These are phyloP conservation scores for Acrodontium crateriforme DNA, from an alignment of 2,329 filamentous ascomycete genomes.

Conservation along the genomic window DNA sequence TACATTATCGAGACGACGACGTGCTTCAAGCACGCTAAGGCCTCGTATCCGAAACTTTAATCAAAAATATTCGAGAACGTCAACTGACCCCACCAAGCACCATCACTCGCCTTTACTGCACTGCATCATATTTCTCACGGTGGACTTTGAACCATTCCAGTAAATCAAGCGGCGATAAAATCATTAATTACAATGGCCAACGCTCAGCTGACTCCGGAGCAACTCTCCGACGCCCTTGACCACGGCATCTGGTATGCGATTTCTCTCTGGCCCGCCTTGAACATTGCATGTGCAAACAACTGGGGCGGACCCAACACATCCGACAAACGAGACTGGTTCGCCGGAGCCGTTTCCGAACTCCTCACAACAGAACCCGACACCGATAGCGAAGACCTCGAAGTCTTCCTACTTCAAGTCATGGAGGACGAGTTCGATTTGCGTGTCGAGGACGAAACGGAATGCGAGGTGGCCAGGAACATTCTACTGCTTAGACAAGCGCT, in stretches of 20 bases:
- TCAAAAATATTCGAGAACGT: too few relatives aligned
- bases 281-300: constrained; percentile 69
- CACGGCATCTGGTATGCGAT: constrained; percentile 74
- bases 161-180: too few relatives aligned
- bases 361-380: constrained; percentile 49
- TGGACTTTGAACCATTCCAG: too few relatives aligned
- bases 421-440: constrained; percentile 90
- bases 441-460: constrained; percentile 77
- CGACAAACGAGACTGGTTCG: constrained; percentile 95
- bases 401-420: constrained; percentile 78
- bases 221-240: constrained; percentile 43
- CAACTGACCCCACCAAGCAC: too few relatives aligned
- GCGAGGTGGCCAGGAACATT: constrained; percentile 59
- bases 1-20: too few relatives aligned
- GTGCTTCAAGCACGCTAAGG: too few relatives aligned
- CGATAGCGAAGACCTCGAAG: constrained; percentile 68
- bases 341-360: constrained; percentile 71
- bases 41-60: too few relatives aligned
- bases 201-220: constrained; percentile 10
- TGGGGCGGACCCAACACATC: constrained; percentile 74
- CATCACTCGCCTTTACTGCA: too few relatives aligned
- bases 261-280: constrained; percentile 77
- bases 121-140: too few relatives aligned
- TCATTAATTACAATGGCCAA: not conserved
- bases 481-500: constrained; percentile 53